These are phyloP conservation scores for Fomitiporia mediterranea DNA, from an alignment of 1,284 basidiomycete genomes.

Conservation along the genomic window DNA sequence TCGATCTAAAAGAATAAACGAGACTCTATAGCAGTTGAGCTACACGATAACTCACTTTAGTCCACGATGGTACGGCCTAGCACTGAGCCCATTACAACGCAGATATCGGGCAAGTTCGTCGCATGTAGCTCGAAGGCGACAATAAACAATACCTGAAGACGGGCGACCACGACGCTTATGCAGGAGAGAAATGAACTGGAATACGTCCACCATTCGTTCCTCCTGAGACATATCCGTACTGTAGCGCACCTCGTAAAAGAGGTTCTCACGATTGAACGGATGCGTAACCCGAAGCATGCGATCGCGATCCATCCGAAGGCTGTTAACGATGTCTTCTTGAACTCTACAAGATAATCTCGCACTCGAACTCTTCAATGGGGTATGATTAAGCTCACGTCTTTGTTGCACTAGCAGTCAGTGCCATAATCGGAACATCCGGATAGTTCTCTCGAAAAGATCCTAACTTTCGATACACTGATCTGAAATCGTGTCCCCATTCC, in stretches of 20 bases:
- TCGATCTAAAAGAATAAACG: slow-evolving; percentile 33
- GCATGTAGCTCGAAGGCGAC: slow-evolving; percentile 61
- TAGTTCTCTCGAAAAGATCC: slow-evolving; percentile 67
- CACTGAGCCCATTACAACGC: slow-evolving; percentile 58
- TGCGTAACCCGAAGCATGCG: slow-evolving; percentile 62
- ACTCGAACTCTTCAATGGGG: not conserved
- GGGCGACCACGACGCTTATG: slow-evolving; percentile 52
- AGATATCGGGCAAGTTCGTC: slow-evolving; percentile 64
- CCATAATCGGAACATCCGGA: slow-evolving; percentile 76
- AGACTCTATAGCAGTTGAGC: too few species aligned
- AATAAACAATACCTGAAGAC: slow-evolving; percentile 80
- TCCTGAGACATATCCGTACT: slow-evolving; percentile 43
- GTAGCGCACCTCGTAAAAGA: slow-evolving; percentile 79
- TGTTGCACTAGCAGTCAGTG: slow-evolving; percentile 76
- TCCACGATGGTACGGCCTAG: slow-evolving; percentile 73
- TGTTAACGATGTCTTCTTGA: slow-evolving; percentile 64
- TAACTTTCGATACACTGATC: slow-evolving; percentile 67
- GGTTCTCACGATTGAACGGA: slow-evolving; percentile 76
- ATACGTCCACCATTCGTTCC: slow-evolving; percentile 59
- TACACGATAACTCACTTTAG: slow-evolving; percentile 38
- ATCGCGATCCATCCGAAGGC: slow-evolving; percentile 53
- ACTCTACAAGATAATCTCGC: slow-evolving; percentile 41
- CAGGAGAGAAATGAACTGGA: slow-evolving; percentile 59
- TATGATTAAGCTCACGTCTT: slow-evolving; percentile 38
- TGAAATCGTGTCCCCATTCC: slow-evolving; percentile 86